Conservation (phyloP, 2,329 filamentous ascomycete genomes). For the Colletotrichum eleusines region DNA sequence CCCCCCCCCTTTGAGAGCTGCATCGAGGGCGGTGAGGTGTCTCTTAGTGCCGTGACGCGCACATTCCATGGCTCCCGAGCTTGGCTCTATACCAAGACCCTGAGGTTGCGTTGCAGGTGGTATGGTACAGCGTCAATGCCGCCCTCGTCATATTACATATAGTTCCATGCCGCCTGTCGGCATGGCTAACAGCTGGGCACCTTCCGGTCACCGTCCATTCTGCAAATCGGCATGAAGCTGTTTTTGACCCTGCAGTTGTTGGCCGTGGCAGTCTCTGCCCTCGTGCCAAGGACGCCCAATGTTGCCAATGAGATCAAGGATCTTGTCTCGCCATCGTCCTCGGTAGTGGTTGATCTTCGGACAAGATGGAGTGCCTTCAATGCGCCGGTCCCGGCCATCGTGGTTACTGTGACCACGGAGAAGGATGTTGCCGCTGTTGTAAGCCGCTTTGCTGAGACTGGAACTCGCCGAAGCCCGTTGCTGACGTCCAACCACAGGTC, state of each 20-base stretch:
- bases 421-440: constrained; percentile 24
- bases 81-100: not conserved
- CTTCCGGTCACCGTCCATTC: too few species aligned
- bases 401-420: constrained; percentile 24
- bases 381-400: constrained; percentile 8
- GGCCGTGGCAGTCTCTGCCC: not conserved
- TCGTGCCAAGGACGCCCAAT: not conserved
- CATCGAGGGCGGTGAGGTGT: not conserved
- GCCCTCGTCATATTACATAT: not conserved
- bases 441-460: not conserved
- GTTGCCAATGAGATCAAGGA: constrained; percentile 12
- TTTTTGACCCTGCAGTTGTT: not conserved
- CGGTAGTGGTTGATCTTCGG: constrained; percentile 9
- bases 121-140: not conserved
- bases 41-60: not conserved
- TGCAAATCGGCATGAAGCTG: not conserved
- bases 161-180: not conserved
- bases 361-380: constrained; percentile 25
- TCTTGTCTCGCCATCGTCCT: not conserved
- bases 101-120: not conserved
- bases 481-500: constrained; percentile 13
- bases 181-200: too few species aligned
- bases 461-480: too few species aligned
- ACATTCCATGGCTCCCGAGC: not conserved
- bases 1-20: not conserved